phyloP scores from a whole-genome alignment of 192 early-diverging fungal species.

The Coemansia guatemalensis region DNA sequence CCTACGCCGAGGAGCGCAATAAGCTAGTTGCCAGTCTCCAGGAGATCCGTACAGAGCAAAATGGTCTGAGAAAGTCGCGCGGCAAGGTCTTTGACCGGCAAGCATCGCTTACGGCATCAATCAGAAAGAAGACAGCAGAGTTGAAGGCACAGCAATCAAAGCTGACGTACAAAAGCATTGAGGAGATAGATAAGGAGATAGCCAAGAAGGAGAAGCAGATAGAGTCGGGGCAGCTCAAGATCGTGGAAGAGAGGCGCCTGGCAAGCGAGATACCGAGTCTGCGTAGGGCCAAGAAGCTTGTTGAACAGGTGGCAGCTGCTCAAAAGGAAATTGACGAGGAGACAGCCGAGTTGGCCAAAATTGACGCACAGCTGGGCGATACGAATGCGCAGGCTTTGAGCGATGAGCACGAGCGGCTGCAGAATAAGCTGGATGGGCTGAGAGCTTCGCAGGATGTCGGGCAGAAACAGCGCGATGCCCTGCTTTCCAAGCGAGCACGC shows the following conservation, averaged over 20 bases:
- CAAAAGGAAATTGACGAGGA: constrained; percentile 75
- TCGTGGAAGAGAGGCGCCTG: constrained; percentile 84
- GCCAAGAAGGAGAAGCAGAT: constrained; percentile 72
- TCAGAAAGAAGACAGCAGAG: constrained; percentile 82
- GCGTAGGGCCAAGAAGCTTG: constrained; percentile 54
- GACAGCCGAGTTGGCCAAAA: constrained; percentile 60
- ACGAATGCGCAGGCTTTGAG: constrained; percentile 62
- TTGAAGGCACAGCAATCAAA: constrained; percentile 74
- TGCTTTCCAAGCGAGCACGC: constrained; percentile 70
- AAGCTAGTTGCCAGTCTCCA: constrained; percentile 63
- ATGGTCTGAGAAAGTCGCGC: constrained; percentile 65
- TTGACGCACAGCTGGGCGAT: constrained; percentile 59
- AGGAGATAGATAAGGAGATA: constrained; percentile 78
- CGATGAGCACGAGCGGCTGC: constrained; percentile 67
- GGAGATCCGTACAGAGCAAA: constrained; percentile 71
- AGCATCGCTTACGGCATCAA: constrained; percentile 66
- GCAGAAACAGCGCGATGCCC: constrained; percentile 63
- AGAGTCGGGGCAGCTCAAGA: constrained; percentile 69
- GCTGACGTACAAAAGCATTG: constrained; percentile 75
- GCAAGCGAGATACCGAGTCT: constrained; percentile 31
- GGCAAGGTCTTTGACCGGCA: constrained; percentile 72
- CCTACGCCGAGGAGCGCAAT: constrained; percentile 57
- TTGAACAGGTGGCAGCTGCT: constrained; percentile 78
- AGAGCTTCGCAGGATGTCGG: constrained; percentile 62
- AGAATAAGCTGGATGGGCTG: constrained; percentile 68